These are phyloP conservation scores for Pisolithus tinctorius DNA, from an alignment of 768 basidiomycete species.

Conservation along the genomic window DNA sequence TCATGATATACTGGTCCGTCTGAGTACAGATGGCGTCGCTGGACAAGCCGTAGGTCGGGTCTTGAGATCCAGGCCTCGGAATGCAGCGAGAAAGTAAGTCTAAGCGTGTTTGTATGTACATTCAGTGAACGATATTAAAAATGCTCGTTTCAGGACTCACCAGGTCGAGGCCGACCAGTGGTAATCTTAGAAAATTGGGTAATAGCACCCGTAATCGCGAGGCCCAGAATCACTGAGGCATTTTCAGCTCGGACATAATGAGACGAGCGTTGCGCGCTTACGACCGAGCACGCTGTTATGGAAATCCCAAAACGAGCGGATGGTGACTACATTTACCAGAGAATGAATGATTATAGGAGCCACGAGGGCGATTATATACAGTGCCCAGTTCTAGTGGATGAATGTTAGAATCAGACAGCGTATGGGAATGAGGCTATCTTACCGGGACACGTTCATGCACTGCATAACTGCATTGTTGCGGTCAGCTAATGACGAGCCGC, in stretches of 20 bases:
- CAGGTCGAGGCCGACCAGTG: constrained; percentile 87
- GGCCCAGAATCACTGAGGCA: constrained; percentile 57
- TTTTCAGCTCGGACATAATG: not conserved
- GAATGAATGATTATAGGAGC: constrained; percentile 68
- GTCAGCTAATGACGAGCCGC: constrained; percentile 3
- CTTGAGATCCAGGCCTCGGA: constrained; percentile 54
- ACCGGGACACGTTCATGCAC: constrained; percentile 76
- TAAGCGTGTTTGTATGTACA: not conserved
- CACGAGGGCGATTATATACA: constrained; percentile 49
- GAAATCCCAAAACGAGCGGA: constrained; percentile 85
- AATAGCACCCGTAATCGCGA: constrained; percentile 69
- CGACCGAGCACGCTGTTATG: constrained; percentile 57
- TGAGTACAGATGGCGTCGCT: constrained; percentile 78
- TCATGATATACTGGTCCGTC: constrained; percentile 45
- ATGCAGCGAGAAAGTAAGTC: constrained; percentile 45
- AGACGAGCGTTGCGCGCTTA: constrained; percentile 30
- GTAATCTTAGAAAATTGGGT: constrained; percentile 84
- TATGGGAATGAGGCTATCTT: constrained; percentile 14
- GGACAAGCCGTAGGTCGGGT: constrained; percentile 68
- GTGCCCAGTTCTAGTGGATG: constrained; percentile 34
- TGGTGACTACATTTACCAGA: constrained; percentile 60
- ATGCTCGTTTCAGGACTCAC: constrained; percentile 26
- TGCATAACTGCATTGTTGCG: constrained; percentile 42
- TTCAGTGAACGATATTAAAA: not conserved
- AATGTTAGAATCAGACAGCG: not conserved